Evolutionary conservation across 257 asterid genomes (phyloP), one percentile per base, ranked within the genome.

Genomic region (Dorcoceras hygrometricum): DNA sequence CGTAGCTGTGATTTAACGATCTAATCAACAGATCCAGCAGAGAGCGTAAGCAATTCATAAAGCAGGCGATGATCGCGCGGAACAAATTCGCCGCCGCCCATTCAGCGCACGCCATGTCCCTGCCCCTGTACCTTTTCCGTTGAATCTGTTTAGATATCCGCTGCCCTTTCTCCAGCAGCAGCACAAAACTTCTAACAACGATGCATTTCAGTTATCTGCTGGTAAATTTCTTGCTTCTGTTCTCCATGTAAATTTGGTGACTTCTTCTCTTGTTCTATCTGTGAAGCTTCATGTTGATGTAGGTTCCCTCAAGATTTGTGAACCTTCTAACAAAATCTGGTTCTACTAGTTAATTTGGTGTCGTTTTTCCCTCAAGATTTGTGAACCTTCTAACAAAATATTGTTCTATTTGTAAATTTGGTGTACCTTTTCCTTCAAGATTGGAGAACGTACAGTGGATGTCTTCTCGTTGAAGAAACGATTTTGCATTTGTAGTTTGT

Each of bases 81-180:
- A 94, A 94, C 82, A 95, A 90, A 67, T 94, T 94, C 72, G 93
- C 99, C 4, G 95, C 97, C 1, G 97, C 99, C 5, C 97, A 94
- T 75, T 85, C 96, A 0, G 82, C 95, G 53, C 84, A 91, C 69
- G 84, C 89, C 63, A 80, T 88, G 90, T 85, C 96, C n/a, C n/a
- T n/a, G n/a, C n/a, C n/a, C 1, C 78, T 2, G 1, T 82, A 1
- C 68, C 82, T 62, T 86, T 86, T 22, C 89, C 90, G 8, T 66
- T 85, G 51, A 86, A 67, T 63, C 78, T 87, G 11, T 75, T 79
- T 78, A 69, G 76, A 64, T 72, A 88, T 39, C 86, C 78, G 32
- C 34, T 83, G 73, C 82, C 80, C 14, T 78, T 80, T 75, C 34
- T 71, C 83, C 84, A 78, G 14, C 76, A 59, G 27, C 66, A 28